Conservation (phyloP, 352 stramenopile species). For the Phytophthora pisi region DNA sequence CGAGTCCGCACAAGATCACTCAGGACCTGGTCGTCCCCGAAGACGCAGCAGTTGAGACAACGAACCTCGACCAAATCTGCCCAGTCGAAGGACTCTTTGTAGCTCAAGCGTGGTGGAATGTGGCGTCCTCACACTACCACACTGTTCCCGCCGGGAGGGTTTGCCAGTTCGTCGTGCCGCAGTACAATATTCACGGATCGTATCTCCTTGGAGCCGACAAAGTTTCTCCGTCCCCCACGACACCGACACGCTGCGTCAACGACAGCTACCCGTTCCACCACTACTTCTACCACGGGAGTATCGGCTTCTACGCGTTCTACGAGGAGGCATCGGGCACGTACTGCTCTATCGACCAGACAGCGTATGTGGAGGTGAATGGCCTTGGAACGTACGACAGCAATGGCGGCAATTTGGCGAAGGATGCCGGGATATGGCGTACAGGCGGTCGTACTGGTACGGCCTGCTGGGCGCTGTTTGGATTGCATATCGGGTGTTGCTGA, state of each 20-base stretch:
- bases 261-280: slow-evolving; percentile 11
- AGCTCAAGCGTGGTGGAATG: slow-evolving; percentile 13
- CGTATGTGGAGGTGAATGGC: slow-evolving; percentile 7
- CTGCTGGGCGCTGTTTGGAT: slow-evolving; percentile 7
- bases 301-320: slow-evolving; percentile 20
- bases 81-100: slow-evolving; percentile 7
- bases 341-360: slow-evolving; percentile 5
- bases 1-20: not conserved
- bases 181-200: slow-evolving; percentile 20
- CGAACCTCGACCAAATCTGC: slow-evolving; percentile 3
- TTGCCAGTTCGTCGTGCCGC: slow-evolving; percentile 15
- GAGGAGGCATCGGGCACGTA: slow-evolving; percentile 15
- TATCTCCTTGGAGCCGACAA: slow-evolving; percentile 3
- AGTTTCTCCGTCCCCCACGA: not conserved
- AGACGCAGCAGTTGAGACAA: not conserved
- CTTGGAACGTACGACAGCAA: slow-evolving; percentile 18
- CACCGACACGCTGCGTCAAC: slow-evolving; percentile 1
- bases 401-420: not conserved
- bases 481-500: slow-evolving; percentile 9
- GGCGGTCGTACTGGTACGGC: slow-evolving; percentile 20
- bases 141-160: not conserved
- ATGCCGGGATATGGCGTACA: slow-evolving; percentile 5
- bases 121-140: slow-evolving; percentile 1
- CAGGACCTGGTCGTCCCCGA: slow-evolving; percentile 4
- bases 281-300: slow-evolving; percentile 22